Evolutionary conservation across 2,329 filamentous ascomycete genomes (phyloP).

Genomic region (Talaromyces sp.): DNA sequence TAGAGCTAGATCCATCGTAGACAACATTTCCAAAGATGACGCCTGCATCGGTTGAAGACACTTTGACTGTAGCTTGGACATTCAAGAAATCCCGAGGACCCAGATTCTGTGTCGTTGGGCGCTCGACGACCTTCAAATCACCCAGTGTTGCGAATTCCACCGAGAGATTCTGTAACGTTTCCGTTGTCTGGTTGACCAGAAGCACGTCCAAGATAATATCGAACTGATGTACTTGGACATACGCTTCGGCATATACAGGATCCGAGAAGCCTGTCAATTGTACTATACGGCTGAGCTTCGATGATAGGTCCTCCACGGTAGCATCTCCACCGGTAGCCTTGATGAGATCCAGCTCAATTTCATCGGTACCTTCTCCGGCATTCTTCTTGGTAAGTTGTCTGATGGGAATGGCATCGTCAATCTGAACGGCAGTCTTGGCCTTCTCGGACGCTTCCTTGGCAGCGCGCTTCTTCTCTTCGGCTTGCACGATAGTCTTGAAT

Average conservation of each 20-base stretch:
- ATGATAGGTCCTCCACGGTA: constrained; percentile 78
- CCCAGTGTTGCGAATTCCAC: constrained; percentile 98
- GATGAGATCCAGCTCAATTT: constrained; percentile 85
- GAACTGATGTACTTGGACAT: constrained; percentile 98
- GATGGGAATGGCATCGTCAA: constrained; percentile 91
- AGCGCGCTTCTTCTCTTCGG: constrained; percentile 96
- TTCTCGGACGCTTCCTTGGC: constrained; percentile 90
- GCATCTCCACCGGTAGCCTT: constrained; percentile 90
- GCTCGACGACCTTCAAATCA: constrained; percentile 95
- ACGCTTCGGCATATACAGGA: constrained; percentile 96
- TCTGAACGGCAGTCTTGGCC: constrained; percentile 88
- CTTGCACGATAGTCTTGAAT: constrained; percentile 94
- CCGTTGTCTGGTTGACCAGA: constrained; percentile 93
- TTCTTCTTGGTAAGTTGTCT: constrained; percentile 93
- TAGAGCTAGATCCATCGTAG: constrained; percentile 88
- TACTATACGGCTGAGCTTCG: constrained; percentile 92
- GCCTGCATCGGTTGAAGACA: constrained; percentile 94
- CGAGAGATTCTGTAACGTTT: constrained; percentile 93
- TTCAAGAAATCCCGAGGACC: constrained; percentile 96
- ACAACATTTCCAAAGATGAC: constrained; percentile 99
- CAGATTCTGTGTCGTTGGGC: constrained; percentile 92
- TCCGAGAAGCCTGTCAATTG: constrained; percentile 98
- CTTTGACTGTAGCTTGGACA: constrained; percentile 97
- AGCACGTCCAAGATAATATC: constrained; percentile 96
- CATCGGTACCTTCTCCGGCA: constrained; percentile 72